Conservation (phyloP, 352 stramenopile species). For the Phytophthora palmivora region DNA sequence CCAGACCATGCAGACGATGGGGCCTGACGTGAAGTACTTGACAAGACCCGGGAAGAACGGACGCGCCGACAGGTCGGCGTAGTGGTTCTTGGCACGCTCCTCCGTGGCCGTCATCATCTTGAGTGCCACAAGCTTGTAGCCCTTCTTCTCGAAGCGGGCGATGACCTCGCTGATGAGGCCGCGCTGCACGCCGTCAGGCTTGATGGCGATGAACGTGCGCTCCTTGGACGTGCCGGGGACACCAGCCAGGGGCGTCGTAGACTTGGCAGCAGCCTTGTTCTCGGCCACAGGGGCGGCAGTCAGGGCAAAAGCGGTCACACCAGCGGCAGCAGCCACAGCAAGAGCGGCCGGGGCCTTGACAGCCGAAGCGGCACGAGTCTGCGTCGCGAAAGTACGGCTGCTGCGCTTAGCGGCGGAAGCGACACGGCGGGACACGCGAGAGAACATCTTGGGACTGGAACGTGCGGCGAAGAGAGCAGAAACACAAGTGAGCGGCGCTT, state of each 20-base stretch:
- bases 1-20: slow-evolving; percentile 96
- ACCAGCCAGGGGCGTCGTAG: slow-evolving; percentile 67
- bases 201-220: slow-evolving; percentile 96
- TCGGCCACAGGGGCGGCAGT: slow-evolving; percentile 49
- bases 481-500: slow-evolving; percentile 40
- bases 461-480: slow-evolving; percentile 42
- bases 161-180: slow-evolving; percentile 95
- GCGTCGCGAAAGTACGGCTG: slow-evolving; percentile 60
- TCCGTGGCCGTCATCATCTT: slow-evolving; percentile 95
- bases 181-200: slow-evolving; percentile 95
- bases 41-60: slow-evolving; percentile 93
- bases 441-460: slow-evolving; percentile 59
- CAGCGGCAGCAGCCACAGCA: slow-evolving; percentile 46
- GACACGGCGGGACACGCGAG: slow-evolving; percentile 69
- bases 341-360: slow-evolving; percentile 43
- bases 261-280: slow-evolving; percentile 46
- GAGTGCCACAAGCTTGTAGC: slow-evolving; percentile 95
- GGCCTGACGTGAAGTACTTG: slow-evolving; percentile 93
- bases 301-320: slow-evolving; percentile 59
- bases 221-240: slow-evolving; percentile 93
- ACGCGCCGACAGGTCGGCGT: slow-evolving; percentile 93
- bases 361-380: slow-evolving; percentile 47
- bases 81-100: slow-evolving; percentile 92
- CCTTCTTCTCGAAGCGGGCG: slow-evolving; percentile 95
- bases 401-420: slow-evolving; percentile 69